Evolutionary conservation across 2,329 filamentous ascomycete species (phyloP).

Genomic region (Fusarium mangiferae): DNA sequence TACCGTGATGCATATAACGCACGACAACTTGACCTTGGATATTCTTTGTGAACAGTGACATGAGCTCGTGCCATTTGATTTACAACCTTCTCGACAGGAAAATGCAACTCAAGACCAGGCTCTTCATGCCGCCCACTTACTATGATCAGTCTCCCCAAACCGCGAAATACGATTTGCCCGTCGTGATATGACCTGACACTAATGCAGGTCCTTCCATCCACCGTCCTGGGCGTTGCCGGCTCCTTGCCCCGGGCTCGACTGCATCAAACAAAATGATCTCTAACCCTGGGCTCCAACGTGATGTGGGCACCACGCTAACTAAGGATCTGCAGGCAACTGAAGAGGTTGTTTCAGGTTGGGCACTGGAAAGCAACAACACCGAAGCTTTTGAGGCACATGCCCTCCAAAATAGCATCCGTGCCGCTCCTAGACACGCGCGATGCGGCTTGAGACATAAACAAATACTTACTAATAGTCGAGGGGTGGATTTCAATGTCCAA

Average conservation of each 20-base stretch:
- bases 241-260: conserved; percentile 30
- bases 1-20: not conserved
- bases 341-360: conserved; percentile 43
- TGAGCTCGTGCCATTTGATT: not conserved
- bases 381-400: conserved; percentile 10
- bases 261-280: conserved; percentile 35
- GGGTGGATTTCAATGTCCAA: conserved; percentile 8
- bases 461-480: not conserved
- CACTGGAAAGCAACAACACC: conserved; percentile 23
- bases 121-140: not conserved
- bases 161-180: conserved; percentile 33
- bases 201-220: conserved; percentile 44
- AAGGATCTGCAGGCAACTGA: conserved; percentile 39
- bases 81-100: not conserved
- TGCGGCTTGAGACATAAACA: conserved; percentile 4
- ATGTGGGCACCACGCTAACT: conserved; percentile 31
- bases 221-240: conserved; percentile 35
- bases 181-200: conserved; percentile 37
- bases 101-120: not conserved
- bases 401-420: conserved; percentile 15
- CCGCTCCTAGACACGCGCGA: conserved; percentile 15
- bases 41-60: not conserved
- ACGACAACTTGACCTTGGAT: not conserved
- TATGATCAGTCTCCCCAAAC: conserved; percentile 9
- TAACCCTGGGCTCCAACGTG: conserved; percentile 16